A percentile compares a stretch with the other conserved stretches of the same genome.
phyloP scores from a whole-genome alignment of 257 asterid genomes.

The Solanum paucissectum region DNA sequence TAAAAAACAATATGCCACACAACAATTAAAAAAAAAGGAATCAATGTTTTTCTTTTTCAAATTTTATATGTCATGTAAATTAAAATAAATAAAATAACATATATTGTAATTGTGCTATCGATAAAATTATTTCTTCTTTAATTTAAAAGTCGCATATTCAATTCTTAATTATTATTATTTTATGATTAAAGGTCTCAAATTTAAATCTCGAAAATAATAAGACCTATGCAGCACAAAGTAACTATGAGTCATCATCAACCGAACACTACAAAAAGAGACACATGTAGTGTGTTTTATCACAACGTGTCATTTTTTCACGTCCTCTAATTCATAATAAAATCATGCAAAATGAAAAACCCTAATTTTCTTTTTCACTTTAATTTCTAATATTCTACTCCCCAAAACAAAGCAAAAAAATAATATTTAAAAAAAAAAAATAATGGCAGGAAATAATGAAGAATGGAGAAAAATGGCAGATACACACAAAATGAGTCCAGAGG shows the following conservation, averaged over 20 bases:
- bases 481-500: slow-evolving; percentile 73
- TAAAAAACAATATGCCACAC: too few relatives aligned
- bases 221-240: rapidly evolving
- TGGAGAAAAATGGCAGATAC: slow-evolving; percentile 75
- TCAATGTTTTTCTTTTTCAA: not conserved
- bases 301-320: not conserved
- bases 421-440: not conserved
- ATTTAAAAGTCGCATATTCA: too few relatives aligned
- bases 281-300: not conserved
- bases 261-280: not conserved
- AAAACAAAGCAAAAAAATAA: not conserved
- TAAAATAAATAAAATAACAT: too few relatives aligned
- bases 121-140: too few relatives aligned
- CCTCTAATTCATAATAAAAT: not conserved
- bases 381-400: not conserved
- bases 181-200: too few relatives aligned
- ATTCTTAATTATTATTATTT: too few relatives aligned
- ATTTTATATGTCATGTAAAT: not conserved
- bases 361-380: not conserved
- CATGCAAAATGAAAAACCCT: not conserved
- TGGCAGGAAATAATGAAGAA: slow-evolving; percentile 34
- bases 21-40: too few relatives aligned
- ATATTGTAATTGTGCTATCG: too few relatives aligned
- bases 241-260: not conserved
- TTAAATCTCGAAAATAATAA: too few relatives aligned